A percentile compares a stretch with the other conserved stretches of the same genome.
These are phyloP conservation scores for Neurospora cerealis DNA, from an alignment of 495 filamentous ascomycete species.

Conservation along the genomic window DNA sequence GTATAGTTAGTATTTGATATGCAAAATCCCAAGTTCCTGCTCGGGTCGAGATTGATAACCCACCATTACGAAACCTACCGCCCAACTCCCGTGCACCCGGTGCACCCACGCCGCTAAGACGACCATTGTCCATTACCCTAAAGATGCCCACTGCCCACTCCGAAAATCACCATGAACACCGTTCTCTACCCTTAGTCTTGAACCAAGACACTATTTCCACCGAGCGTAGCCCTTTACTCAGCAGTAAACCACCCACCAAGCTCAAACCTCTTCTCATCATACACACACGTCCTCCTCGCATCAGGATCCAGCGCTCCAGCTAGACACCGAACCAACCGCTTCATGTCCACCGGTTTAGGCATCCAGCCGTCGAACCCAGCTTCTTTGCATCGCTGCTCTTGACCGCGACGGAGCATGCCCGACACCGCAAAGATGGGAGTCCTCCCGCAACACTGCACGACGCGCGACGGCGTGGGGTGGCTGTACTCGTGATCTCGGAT, in stretches of 20 bases:
- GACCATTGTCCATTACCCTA: background rate
- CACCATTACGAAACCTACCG: background rate
- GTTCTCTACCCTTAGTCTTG: background rate
- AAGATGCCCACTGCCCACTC: background rate
- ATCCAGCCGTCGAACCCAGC: constrained; percentile 64
- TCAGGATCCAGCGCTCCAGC: constrained; percentile 7
- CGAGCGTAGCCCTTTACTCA: background rate
- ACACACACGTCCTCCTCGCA: constrained; percentile 3
- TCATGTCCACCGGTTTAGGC: constrained; percentile 56
- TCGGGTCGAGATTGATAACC: background rate
- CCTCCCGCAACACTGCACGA: constrained; percentile 10
- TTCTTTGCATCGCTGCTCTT: constrained; percentile 8
- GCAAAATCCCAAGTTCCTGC: background rate
- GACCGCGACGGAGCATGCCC: constrained; percentile 13
- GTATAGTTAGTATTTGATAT: background rate
- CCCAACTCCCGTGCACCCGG: background rate
- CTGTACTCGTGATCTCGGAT: constrained; percentile 11
- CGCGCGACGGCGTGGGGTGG: constrained; percentile 8
- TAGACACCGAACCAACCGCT: constrained; percentile 11
- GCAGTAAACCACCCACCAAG: constrained; percentile 14
- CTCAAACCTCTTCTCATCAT: constrained; percentile 9
- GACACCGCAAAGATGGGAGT: constrained; percentile 14
- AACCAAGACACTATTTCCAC: background rate
- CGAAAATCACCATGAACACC: background rate
- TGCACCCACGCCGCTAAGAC: background rate